A percentile compares a stretch with the other conserved stretches of the same genome.
These are phyloP conservation scores for Trametes coccinea DNA, from an alignment of 768 basidiomycete genomes.

Conservation along the genomic window DNA sequence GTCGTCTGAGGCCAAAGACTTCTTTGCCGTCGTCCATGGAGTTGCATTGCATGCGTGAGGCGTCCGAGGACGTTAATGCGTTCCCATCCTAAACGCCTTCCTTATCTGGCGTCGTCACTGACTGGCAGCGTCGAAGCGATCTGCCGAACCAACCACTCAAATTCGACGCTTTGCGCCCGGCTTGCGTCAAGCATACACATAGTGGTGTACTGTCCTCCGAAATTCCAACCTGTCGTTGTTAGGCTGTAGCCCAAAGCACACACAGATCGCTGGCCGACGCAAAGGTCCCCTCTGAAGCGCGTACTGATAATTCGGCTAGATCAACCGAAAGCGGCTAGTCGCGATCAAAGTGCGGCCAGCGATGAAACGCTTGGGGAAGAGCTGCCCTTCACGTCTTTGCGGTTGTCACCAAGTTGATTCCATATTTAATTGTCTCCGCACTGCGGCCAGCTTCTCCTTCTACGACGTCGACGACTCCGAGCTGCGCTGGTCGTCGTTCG, in stretches of 20 bases:
- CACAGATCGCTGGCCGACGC: too few relatives aligned
- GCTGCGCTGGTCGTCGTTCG: conserved; percentile 22
- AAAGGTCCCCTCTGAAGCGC: too few relatives aligned
- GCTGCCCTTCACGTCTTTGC: conserved; percentile 4
- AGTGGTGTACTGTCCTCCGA: too few relatives aligned
- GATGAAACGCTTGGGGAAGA: conserved; percentile 9
- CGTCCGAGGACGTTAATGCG: too few relatives aligned
- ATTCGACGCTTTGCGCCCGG: too few relatives aligned
- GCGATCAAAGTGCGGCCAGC: background rate
- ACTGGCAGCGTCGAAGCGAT: background rate
- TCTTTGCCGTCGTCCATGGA: too few relatives aligned
- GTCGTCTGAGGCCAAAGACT: too few relatives aligned
- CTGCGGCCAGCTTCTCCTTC: background rate
- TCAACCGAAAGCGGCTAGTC: background rate
- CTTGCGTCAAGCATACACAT: too few relatives aligned
- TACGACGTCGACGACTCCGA: conserved; percentile 3
- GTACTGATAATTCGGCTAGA: conserved; percentile 1
- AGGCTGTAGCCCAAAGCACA: too few relatives aligned
- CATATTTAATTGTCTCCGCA: conserved; percentile 3
- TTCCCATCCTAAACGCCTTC: background rate
- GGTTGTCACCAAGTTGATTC: conserved; percentile 2
- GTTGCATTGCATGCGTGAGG: too few relatives aligned
- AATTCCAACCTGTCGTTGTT: too few relatives aligned
- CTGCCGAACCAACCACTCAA: too few relatives aligned
- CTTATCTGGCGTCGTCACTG: background rate